phyloP scores from a whole-genome alignment of 2,329 filamentous ascomycete species.

The Aspergillus aculeatinus region DNA sequence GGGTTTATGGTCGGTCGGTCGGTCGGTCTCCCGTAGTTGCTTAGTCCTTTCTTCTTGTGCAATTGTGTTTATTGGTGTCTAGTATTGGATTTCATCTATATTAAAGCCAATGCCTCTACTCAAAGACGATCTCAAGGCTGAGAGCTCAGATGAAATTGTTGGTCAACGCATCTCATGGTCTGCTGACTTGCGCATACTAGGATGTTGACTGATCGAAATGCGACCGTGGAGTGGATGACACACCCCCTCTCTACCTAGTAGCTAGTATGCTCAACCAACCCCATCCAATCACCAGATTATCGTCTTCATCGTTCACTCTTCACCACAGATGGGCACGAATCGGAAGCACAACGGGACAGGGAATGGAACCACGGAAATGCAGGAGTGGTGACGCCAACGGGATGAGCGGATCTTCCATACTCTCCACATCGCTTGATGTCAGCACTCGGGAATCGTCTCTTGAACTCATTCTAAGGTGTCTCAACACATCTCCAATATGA shows the following conservation, averaged over 20 bases:
- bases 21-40: no score
- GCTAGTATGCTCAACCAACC: not conserved
- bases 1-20: no score
- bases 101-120: no score
- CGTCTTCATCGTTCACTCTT: not conserved
- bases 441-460: not conserved
- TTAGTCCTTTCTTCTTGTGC: no score
- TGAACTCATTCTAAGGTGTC: not conserved
- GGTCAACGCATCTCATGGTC: not conserved
- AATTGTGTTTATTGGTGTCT: no score
- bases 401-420: conserved; percentile 4
- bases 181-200: not conserved
- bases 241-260: not conserved
- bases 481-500: not conserved
- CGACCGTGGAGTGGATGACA: not conserved
- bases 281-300: no score
- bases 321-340: conserved; percentile 1
- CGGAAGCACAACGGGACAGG: not conserved
- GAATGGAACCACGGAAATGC: conserved; percentile 4
- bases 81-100: no score
- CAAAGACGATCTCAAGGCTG: no score
- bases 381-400: conserved; percentile 9
- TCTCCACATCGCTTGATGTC: conserved; percentile 3
- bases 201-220: not conserved
- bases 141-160: not conserved